Conservation (phyloP, 2,329 filamentous ascomycete genomes). For the Calycina marina region DNA sequence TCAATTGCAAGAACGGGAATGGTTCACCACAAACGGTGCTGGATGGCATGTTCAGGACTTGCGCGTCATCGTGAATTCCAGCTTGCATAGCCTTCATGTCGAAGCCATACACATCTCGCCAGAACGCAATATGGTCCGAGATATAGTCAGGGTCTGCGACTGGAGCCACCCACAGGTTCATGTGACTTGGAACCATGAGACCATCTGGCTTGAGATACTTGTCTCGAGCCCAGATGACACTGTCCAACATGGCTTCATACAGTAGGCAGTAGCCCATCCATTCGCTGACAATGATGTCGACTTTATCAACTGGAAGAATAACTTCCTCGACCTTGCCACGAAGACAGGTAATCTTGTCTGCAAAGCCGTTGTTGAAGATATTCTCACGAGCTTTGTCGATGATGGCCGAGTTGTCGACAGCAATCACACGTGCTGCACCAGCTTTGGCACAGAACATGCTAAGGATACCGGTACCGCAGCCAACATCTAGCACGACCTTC, state of each 20-base stretch:
- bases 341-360: constrained; percentile 61
- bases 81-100: constrained; percentile 84
- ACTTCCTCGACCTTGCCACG: constrained; percentile 84
- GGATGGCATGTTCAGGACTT: constrained; percentile 56
- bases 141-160: constrained; percentile 66
- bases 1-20: constrained; percentile 57
- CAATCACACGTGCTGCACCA: constrained; percentile 72
- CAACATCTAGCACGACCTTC: constrained; percentile 82
- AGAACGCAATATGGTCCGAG: constrained; percentile 66
- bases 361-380: constrained; percentile 65
- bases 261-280: constrained; percentile 96
- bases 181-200: constrained; percentile 75
- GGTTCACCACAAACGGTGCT: constrained; percentile 43
- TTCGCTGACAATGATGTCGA: constrained; percentile 91
- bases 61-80: constrained; percentile 67
- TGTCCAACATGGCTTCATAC: constrained; percentile 93
- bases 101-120: constrained; percentile 89
- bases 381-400: constrained; percentile 78
- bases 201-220: constrained; percentile 69
- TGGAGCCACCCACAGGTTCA: constrained; percentile 70
- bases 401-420: constrained; percentile 85
- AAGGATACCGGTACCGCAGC: constrained; percentile 75
- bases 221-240: constrained; percentile 77
- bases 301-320: constrained; percentile 57
- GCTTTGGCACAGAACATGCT: constrained; percentile 92